Base-by-base conservation (phyloP, 306 rosid species). In the Prosopis cineraria region DNA sequence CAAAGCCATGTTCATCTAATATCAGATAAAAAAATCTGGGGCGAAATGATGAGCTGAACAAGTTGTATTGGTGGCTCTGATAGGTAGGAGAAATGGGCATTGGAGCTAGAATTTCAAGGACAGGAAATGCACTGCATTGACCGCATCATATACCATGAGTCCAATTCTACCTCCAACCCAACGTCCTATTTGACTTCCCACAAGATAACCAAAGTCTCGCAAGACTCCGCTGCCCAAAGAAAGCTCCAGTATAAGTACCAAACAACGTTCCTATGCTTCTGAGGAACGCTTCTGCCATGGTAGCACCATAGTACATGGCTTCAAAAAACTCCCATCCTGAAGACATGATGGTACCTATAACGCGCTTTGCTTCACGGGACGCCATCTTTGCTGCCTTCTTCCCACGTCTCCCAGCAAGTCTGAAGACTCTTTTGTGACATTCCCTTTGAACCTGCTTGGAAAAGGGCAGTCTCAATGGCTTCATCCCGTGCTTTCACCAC, bases 301-400 rank as follows among this genome's bases (percentile, higher is more conserved):
- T 85, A 36, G 96, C 96, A 1, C 97, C 98, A 40, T 87, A 93
- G 87, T 93, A 96, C 13, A 87, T 64, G 65, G 97, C 97, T 87
- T 96, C 98, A 17, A 84, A 91, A 36, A 93, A 93, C 85, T 96
- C 99, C 97, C 97, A 96, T 70, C 93, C 98, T 4, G 94, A 96
- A 48, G 98, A 90, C 84, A 96, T 87, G 34, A 96, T 83, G 77
- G 98, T 98, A 7, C 97, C 97, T 68, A 85, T 73, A 22, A 93
- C 85, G 72, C 93, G 87, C 76, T 96, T 91, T 72, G 91, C 89
- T 81, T 91, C 84, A 63, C 90, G 89, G 36, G 84, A 86, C 68
- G 89, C 94, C 75, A 87, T 22, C 76, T 93, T 90, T 16, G 94
- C 97, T 0, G 98, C 98, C 89, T 86, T 90, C 59, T 68, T 80